Evolutionary conservation across 495 filamentous ascomycete genomes (phyloP).

Genomic region (Hypoxylon fragiforme): DNA sequence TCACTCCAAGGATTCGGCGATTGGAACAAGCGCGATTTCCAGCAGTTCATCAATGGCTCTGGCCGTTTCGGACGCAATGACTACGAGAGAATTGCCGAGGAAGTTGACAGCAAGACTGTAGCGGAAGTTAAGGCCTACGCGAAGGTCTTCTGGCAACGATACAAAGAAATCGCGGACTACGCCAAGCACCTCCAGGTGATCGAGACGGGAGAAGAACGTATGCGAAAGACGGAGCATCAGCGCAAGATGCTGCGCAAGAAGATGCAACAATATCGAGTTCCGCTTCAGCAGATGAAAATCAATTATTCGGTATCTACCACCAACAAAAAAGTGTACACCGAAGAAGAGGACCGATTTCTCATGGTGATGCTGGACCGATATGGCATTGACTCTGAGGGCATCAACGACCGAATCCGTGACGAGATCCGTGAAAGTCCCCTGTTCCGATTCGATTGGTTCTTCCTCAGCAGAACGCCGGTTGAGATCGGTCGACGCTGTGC

Average conservation of each 20-base stretch:
- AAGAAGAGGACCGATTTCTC: slow-evolving; percentile 97
- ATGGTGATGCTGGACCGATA: slow-evolving; percentile 89
- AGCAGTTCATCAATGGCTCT: slow-evolving; percentile 94
- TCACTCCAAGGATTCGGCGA: slow-evolving; percentile 84
- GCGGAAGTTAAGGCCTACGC: slow-evolving; percentile 88
- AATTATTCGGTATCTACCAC: slow-evolving; percentile 98
- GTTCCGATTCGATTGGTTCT: slow-evolving; percentile 99
- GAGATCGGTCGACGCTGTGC: slow-evolving; percentile 92
- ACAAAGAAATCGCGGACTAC: slow-evolving; percentile 85
- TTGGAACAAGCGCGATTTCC: slow-evolving; percentile 97
- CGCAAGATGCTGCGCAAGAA: slow-evolving; percentile 94
- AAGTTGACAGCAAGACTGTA: slow-evolving; percentile 87
- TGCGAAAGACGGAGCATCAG: slow-evolving; percentile 85
- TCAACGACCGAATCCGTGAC: slow-evolving; percentile 85
- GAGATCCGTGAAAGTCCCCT: slow-evolving; percentile 92
- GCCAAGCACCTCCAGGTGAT: slow-evolving; percentile 84
- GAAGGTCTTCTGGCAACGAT: slow-evolving; percentile 91
- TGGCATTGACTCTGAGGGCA: slow-evolving; percentile 81
- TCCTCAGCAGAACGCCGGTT: slow-evolving; percentile 88
- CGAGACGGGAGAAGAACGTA: slow-evolving; percentile 87
- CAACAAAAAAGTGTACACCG: slow-evolving; percentile 99
- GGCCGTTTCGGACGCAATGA: slow-evolving; percentile 87
- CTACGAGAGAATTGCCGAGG: slow-evolving; percentile 80
- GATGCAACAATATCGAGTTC: slow-evolving; percentile 92
- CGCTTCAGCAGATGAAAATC: slow-evolving; percentile 95